phyloP scores from a whole-genome alignment of 164 flowering plant species.

The Platanus orientalis region DNA sequence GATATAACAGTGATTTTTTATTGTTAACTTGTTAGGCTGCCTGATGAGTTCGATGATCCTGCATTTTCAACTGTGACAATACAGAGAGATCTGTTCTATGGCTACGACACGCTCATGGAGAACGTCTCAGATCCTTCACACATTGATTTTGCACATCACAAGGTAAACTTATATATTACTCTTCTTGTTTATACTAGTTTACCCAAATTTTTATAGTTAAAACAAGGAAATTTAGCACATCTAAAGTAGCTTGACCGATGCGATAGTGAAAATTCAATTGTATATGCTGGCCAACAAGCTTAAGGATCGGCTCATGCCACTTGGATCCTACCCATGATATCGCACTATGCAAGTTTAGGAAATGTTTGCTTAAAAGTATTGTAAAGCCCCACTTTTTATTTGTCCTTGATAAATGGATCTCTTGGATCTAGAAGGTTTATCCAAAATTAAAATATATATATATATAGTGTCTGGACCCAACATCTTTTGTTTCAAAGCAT shows the following conservation, averaged over 20 bases:
- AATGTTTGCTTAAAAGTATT: too few relatives aligned
- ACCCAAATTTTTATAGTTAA: neutral
- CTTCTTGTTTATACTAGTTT: too few relatives aligned
- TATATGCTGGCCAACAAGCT: neutral
- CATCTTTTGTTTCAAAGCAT: too few relatives aligned
- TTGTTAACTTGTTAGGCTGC: constrained; percentile 87
- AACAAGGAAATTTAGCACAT: neutral
- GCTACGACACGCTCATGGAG: constrained; percentile 97
- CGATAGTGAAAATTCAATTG: neutral
- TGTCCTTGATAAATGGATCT: too few relatives aligned
- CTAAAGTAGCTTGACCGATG: neutral
- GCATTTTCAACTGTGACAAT: constrained; percentile 83
- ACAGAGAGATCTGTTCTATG: constrained; percentile 91
- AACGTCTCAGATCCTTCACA: constrained; percentile 99
- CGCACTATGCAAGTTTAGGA: too few relatives aligned
- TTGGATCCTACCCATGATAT: too few relatives aligned
- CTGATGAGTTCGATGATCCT: constrained; percentile 83
- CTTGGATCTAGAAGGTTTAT: too few relatives aligned
- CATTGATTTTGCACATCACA: constrained; percentile 97
- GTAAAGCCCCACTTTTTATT: too few relatives aligned
- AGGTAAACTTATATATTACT: constrained; percentile 32
- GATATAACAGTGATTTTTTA: neutral
- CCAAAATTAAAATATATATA: too few relatives aligned
- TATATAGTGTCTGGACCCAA: too few relatives aligned
- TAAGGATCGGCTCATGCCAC: neutral